Evolutionary conservation across 108 stramenopile genomes (phyloP).

Genomic region (Pseudonitzschia multistriata): DNA sequence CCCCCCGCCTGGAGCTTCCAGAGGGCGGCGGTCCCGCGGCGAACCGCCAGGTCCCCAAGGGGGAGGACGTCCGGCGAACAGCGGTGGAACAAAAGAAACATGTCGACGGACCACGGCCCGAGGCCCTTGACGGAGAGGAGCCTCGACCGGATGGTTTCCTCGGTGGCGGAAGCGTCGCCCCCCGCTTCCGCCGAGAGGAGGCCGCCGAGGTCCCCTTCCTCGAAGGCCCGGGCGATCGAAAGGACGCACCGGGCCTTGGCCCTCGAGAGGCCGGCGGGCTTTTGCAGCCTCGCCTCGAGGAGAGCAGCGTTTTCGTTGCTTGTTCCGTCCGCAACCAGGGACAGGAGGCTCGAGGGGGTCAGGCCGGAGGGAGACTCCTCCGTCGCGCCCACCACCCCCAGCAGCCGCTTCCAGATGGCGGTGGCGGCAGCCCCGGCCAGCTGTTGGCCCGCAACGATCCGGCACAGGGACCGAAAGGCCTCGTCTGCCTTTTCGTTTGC

Average conservation of each 20-base stretch:
- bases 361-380: background rate
- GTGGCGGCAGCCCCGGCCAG: slow-evolving; percentile 45
- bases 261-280: slow-evolving; percentile 35
- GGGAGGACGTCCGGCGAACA: slow-evolving; percentile 50
- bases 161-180: background rate
- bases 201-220: slow-evolving; percentile 34
- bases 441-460: slow-evolving; percentile 56
- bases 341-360: slow-evolving; percentile 28
- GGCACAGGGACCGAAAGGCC: slow-evolving; percentile 49
- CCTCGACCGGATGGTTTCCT: slow-evolving; percentile 26
- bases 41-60: slow-evolving; percentile 64
- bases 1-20: slow-evolving; percentile 30
- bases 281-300: slow-evolving; percentile 29
- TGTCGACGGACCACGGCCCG: slow-evolving; percentile 67
- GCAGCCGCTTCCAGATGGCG: slow-evolving; percentile 39
- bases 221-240: slow-evolving; percentile 38
- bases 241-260: slow-evolving; percentile 52
- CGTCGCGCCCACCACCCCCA: slow-evolving; percentile 4
- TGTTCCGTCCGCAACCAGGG: slow-evolving; percentile 22
- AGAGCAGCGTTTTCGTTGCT: background rate
- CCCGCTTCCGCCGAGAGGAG: background rate
- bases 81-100: slow-evolving; percentile 63
- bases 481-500: slow-evolving; percentile 10
- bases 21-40: slow-evolving; percentile 45
- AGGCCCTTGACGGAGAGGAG: slow-evolving; percentile 54